Base-by-base conservation (phyloP, 495 filamentous ascomycete species). In the Lineolata rhizophorae region DNA sequence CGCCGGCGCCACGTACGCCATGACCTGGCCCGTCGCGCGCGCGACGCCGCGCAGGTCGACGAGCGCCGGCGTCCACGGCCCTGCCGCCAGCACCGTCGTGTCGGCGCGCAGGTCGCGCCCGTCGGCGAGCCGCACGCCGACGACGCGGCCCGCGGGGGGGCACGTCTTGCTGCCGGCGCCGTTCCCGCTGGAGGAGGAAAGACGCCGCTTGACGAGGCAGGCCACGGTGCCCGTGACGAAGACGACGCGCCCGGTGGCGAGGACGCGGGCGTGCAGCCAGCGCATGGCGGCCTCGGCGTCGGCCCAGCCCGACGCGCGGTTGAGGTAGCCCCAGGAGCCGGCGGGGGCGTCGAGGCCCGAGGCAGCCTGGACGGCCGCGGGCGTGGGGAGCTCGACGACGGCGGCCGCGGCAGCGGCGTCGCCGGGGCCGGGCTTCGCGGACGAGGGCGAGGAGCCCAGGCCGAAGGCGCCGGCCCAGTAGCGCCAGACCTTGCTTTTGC, bases 271-370 rank as follows among this genome's bases (percentile, higher is more conserved):
- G 12, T 67, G 56, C 16, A 79, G 51, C 34, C 61, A 78, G 10
- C 47, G 47, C 61, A 93, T 82, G 6, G 64, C 64, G 0, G 58
- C 67, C 27, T 72, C 76, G 0, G 84, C 82, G 44, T 97, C 66
- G 4, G 68, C 77, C 85, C 84, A 94, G 1, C 87, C 87, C 31
- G 66, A 72, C 1, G 57, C 61, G 45, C 60, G 57, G 47, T 94
- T 97, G 27, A 90, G 49, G 52, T 97, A 97, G 2, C 85, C 85
- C 39, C 65, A 62, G 11, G 54, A 52, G 25, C 80, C 63, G 35
- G 64, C 49, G 42, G 54, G 45, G 36, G 65, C 57, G 30, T 60
- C 53, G 2, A 60, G 60, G 5, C 56, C 53, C 10, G 57, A 39
- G 2, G 48, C 58, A 31, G 46, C 56, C 41, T 56, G 42, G 26